Percentiles rank a stretch among this genome's conserved stretches.
Evolutionary conservation across 805 yeast species (phyloP).

Genomic region (Lipomyces lipofer): DNA sequence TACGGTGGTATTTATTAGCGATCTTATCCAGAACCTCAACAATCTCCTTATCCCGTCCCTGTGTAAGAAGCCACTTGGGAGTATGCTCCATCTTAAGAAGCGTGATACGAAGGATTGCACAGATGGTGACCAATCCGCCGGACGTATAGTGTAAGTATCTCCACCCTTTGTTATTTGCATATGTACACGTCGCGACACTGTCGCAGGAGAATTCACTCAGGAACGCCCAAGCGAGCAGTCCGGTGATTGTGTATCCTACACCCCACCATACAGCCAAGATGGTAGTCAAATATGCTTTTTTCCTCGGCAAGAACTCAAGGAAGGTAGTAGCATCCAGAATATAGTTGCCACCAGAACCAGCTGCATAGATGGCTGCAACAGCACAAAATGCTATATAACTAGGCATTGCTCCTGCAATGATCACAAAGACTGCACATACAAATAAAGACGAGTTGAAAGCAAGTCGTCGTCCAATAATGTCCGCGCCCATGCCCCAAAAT

Average conservation of each 20-base stretch:
- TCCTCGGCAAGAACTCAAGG: conserved; percentile 54
- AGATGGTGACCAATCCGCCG: conserved; percentile 53
- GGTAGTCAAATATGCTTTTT: conserved; percentile 53
- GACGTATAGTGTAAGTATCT: conserved; percentile 57
- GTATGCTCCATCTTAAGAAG: conserved; percentile 52
- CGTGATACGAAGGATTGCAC: conserved; percentile 51
- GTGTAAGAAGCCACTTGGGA: conserved; percentile 55
- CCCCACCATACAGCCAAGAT: conserved; percentile 64
- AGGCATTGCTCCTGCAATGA: conserved; percentile 55
- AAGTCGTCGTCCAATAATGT: conserved; percentile 53
- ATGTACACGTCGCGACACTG: conserved; percentile 47
- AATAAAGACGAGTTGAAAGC: conserved; percentile 55
- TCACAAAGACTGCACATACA: conserved; percentile 52
- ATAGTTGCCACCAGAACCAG: conserved; percentile 59
- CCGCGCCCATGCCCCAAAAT: conserved; percentile 60
- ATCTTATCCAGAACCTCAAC: conserved; percentile 48
- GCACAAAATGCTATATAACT: conserved; percentile 49
- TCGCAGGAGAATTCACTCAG: conserved; percentile 53
- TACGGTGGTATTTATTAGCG: conserved; percentile 50
- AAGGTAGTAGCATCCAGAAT: conserved; percentile 56
- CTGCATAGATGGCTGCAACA: conserved; percentile 48
- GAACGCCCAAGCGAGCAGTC: conserved; percentile 57
- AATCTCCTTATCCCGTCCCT: conserved; percentile 55
- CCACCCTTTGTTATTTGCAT: conserved; percentile 59
- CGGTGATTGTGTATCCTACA: conserved; percentile 58